phyloP scores from a whole-genome alignment of 306 rosid species.

The Vachellia pachyceras region DNA sequence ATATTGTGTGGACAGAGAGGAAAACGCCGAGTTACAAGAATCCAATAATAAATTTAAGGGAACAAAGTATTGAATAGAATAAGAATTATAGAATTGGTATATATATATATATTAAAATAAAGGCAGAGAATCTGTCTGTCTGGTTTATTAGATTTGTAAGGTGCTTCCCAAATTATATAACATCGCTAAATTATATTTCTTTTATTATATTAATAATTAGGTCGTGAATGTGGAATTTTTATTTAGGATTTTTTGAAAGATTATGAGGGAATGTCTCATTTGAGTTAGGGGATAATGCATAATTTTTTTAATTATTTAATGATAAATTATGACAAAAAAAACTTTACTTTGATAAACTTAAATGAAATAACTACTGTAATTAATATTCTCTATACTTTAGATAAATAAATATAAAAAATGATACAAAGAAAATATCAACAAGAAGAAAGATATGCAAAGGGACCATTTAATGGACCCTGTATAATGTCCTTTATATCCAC shows the following conservation, averaged over 20 bases:
- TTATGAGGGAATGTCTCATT: not conserved
- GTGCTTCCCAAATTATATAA: no score
- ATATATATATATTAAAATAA: not conserved
- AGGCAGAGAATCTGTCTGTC: conserved; percentile 6
- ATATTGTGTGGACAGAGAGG: not conserved
- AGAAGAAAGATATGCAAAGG: not conserved
- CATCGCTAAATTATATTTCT: not conserved
- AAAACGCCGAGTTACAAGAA: not conserved
- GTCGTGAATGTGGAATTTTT: not conserved
- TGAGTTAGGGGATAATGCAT: not conserved
- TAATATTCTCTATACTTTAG: not conserved
- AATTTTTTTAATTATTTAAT: not conserved
- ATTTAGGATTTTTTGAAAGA: not conserved
- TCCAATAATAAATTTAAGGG: conserved; percentile 9
- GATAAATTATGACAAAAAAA: not conserved
- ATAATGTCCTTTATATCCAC: not conserved
- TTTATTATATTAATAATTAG: not conserved
- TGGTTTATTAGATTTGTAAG: not conserved
- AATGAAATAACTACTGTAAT: not conserved
- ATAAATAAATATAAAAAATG: conserved; percentile 4
- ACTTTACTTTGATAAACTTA: not conserved
- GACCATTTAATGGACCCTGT: conserved; percentile 13
- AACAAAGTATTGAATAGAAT: conserved; percentile 4
- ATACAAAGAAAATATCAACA: not conserved
- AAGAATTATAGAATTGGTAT: not conserved